Percentiles rank a stretch among this genome's conserved stretches.
phyloP scores from a whole-genome alignment of 192 early-diverging fungal genomes.

The Backusella tarrabulga region DNA sequence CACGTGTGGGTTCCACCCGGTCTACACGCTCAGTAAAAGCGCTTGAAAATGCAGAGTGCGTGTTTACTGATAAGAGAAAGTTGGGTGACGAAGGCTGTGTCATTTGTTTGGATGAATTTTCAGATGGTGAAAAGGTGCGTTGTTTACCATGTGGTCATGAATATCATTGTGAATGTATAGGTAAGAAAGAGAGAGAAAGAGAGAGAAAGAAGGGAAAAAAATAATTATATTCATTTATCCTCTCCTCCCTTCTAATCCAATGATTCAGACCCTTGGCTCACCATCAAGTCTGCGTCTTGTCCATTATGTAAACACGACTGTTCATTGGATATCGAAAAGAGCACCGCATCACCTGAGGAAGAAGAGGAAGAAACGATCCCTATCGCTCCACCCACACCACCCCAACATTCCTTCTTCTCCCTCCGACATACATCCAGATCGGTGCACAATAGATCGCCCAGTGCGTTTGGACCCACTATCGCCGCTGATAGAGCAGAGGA shows the following conservation, averaged over 20 bases:
- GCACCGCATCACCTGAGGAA: neutral
- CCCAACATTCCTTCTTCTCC: neutral
- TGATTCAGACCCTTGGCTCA: constrained; percentile 55
- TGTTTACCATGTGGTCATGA: constrained; percentile 54
- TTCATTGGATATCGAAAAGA: constrained; percentile 15
- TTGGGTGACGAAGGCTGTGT: constrained; percentile 40
- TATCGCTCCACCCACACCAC: neutral
- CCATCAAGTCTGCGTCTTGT: constrained; percentile 49
- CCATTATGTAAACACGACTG: constrained; percentile 57
- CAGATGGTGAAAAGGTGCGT: constrained; percentile 48
- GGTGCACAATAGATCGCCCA: neutral
- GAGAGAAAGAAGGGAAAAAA: too few relatives aligned
- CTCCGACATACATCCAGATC: neutral
- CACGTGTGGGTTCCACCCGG: constrained; percentile 13
- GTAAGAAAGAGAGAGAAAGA: constrained; percentile 18
- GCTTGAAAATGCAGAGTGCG: constrained; percentile 30
- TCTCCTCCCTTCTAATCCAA: too few relatives aligned
- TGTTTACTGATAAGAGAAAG: neutral
- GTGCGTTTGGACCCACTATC: constrained; percentile 29
- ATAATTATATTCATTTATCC: too few relatives aligned
- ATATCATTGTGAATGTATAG: constrained; percentile 62
- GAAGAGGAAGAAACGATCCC: neutral
- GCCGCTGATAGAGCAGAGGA: constrained; percentile 27
- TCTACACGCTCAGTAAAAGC: constrained; percentile 30
- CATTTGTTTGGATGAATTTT: constrained; percentile 58